These are phyloP conservation scores for Silene conica DNA, from an alignment of 148 eudicot species.

Conservation along the genomic window DNA sequence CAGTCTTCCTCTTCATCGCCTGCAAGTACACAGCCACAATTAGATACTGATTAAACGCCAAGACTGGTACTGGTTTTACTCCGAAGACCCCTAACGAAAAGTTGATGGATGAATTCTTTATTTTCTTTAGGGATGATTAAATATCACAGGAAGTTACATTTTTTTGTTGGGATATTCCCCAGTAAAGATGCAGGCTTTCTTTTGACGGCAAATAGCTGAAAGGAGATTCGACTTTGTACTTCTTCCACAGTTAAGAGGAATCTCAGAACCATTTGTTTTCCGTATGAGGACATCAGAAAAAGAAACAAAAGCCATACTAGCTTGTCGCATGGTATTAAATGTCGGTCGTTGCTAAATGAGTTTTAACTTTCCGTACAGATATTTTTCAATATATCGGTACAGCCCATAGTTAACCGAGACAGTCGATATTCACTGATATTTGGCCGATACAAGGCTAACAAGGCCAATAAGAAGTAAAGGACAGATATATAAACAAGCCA, in stretches of 20 bases:
- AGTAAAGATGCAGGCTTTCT: not conserved
- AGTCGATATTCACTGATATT: too few relatives aligned
- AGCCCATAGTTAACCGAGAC: too few relatives aligned
- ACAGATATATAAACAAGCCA: too few relatives aligned
- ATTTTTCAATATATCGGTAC: too few relatives aligned
- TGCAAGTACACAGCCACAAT: constrained; percentile 26
- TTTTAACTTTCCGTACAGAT: too few relatives aligned
- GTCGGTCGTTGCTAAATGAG: too few relatives aligned
- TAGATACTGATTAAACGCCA: not conserved
- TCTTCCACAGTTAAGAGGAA: not conserved
- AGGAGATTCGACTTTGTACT: not conserved
- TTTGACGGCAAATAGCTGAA: not conserved
- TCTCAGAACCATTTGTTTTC: not conserved
- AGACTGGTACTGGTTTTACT: not conserved
- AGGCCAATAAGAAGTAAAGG: too few relatives aligned
- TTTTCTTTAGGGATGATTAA: too few relatives aligned
- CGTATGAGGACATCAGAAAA: not conserved
- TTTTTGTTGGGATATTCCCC: too few relatives aligned
- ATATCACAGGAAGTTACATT: too few relatives aligned
- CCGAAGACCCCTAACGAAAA: not conserved
- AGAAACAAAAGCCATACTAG: not conserved
- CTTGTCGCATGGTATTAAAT: too few relatives aligned
- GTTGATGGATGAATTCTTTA: not conserved
- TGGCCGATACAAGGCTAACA: too few relatives aligned
- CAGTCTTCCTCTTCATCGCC: constrained; percentile 40